A percentile compares a stretch with the other conserved stretches of the same genome.
phyloP scores from a whole-genome alignment of 2,329 filamentous ascomycete genomes.

The Trichoderma arundinaceum region DNA sequence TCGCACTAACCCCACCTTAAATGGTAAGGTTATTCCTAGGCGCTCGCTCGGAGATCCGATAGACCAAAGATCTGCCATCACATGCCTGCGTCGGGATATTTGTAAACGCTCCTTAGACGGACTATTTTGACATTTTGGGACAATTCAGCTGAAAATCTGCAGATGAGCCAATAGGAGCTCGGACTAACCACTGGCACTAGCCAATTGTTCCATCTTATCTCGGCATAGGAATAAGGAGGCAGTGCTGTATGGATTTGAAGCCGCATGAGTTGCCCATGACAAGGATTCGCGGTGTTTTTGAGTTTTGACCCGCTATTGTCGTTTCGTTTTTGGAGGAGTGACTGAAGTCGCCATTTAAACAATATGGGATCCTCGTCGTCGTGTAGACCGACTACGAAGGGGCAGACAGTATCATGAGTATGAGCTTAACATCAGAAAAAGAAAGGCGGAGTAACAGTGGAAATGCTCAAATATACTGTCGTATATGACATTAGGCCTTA shows the following conservation, averaged over 20 bases:
- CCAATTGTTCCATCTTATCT: neutral
- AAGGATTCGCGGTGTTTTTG: neutral
- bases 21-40: neutral
- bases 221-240: neutral
- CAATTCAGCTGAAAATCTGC: neutral
- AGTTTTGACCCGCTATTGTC: too few species aligned
- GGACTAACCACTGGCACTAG: neutral
- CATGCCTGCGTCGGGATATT: neutral
- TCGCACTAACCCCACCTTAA: too few species aligned
- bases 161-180: neutral
- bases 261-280: neutral
- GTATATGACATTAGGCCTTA: too few species aligned
- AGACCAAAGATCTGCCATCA: neutral
- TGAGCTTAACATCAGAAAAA: too few species aligned
- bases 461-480: too few species aligned
- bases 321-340: too few species aligned
- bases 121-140: neutral
- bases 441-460: too few species aligned
- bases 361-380: too few species aligned
- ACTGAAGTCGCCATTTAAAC: too few species aligned
- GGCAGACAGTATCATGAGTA: too few species aligned
- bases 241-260: neutral
- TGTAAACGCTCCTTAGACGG: neutral
- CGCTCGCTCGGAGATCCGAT: neutral
- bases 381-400: too few species aligned